A percentile compares a stretch with the other conserved stretches of the same genome.
These are phyloP conservation scores for Pelargonium cotyledonis DNA, from an alignment of 441 rosid genomes.

Conservation along the genomic window DNA sequence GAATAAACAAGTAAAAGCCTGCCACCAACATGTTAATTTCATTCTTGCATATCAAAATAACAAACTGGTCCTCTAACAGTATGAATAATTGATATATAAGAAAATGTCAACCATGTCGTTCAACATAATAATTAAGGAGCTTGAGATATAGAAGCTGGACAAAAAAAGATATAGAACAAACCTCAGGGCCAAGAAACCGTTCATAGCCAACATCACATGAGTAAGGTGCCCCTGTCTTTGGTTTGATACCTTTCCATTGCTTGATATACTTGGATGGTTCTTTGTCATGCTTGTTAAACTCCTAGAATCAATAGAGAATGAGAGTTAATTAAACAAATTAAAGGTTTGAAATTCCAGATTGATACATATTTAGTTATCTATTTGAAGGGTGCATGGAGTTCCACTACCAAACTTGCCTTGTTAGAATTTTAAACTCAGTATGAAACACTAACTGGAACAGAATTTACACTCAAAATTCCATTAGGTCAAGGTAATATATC, in stretches of 20 bases:
- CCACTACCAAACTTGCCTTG: too few species aligned
- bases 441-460: too few species aligned
- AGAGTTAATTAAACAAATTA: not conserved
- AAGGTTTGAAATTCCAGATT: not conserved
- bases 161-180: conserved; percentile 28
- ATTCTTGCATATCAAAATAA: not conserved
- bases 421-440: too few species aligned
- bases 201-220: conserved; percentile 95
- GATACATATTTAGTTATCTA: not conserved
- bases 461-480: too few species aligned
- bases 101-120: conserved; percentile 7
- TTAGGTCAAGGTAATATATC: not conserved
- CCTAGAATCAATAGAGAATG: conserved; percentile 47
- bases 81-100: not conserved
- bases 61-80: not conserved
- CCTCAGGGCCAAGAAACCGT: conserved; percentile 98
- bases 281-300: conserved; percentile 93
- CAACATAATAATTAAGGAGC: conserved; percentile 10
- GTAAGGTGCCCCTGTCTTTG: conserved; percentile 97
- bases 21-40: too few species aligned
- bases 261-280: conserved; percentile 86
- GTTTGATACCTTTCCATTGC: conserved; percentile 93
- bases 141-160: conserved; percentile 13
- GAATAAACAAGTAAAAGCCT: too few species aligned
- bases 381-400: not conserved